Conservation (phyloP, 2,329 filamentous ascomycete genomes). For the Didymella glomerata region DNA sequence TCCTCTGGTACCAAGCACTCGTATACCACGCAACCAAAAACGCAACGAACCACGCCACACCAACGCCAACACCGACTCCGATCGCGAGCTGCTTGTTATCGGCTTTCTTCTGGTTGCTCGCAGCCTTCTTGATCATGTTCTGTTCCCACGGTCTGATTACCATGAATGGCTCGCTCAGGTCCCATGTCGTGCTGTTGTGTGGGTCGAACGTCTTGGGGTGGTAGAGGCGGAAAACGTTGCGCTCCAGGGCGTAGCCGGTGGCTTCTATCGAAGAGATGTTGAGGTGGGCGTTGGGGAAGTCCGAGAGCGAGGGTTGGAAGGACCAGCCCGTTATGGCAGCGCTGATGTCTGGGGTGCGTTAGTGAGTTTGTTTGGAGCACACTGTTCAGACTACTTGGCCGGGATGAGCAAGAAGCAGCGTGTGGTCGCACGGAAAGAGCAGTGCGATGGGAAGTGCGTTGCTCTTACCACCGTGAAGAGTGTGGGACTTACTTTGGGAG, state of each 20-base stretch:
- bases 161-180: background rate
- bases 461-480: no score
- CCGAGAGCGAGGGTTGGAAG: background rate
- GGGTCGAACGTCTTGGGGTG: slow-evolving; percentile 7
- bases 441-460: no score
- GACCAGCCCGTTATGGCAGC: background rate
- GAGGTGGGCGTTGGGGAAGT: background rate
- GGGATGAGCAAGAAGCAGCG: no score
- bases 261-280: background rate
- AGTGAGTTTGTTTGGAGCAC: background rate
- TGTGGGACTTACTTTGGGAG: slow-evolving; percentile 5
- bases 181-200: slow-evolving; percentile 1
- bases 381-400: no score
- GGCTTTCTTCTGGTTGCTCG: background rate
- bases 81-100: slow-evolving; percentile 3
- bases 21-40: slow-evolving; percentile 2
- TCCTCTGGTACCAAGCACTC: slow-evolving; percentile 6
- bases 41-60: background rate
- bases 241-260: slow-evolving; percentile 1
- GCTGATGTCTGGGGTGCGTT: slow-evolving; percentile 1
- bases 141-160: slow-evolving; percentile 1
- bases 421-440: no score
- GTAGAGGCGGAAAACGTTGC: slow-evolving; percentile 15
- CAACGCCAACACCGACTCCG: background rate
- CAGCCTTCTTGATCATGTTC: background rate